Evolutionary conservation across 2,329 filamentous ascomycete species (phyloP).

Genomic region (Aspergillus arachidicola): DNA sequence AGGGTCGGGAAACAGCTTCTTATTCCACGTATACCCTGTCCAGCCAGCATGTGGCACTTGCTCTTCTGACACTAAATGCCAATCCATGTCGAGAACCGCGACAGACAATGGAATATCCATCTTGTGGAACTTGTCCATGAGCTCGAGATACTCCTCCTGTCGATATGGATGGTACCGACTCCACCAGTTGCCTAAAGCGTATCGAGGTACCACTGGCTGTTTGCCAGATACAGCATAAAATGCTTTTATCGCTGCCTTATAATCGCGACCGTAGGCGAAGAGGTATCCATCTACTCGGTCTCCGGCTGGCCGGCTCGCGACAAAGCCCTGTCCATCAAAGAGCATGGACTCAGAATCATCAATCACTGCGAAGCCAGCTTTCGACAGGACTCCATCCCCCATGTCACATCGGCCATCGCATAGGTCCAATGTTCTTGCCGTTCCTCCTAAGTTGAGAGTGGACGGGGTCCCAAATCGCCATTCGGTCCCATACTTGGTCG

Average conservation of each 20-base stretch:
- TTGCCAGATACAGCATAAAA: slow-evolving; percentile 60
- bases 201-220: slow-evolving; percentile 60
- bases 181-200: slow-evolving; percentile 68
- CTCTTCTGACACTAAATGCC: slow-evolving; percentile 59
- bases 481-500: slow-evolving; percentile 42
- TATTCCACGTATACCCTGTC: slow-evolving; percentile 67
- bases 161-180: slow-evolving; percentile 63
- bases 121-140: slow-evolving; percentile 59
- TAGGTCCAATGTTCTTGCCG: slow-evolving; percentile 58
- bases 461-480: slow-evolving; percentile 58
- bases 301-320: slow-evolving; percentile 51
- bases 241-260: slow-evolving; percentile 55
- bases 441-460: slow-evolving; percentile 48
- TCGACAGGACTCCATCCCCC: slow-evolving; percentile 55
- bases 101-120: slow-evolving; percentile 60
- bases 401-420: slow-evolving; percentile 55
- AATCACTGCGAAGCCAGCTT: slow-evolving; percentile 54
- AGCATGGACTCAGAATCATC: slow-evolving; percentile 62
- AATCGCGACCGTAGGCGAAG: slow-evolving; percentile 62
- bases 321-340: slow-evolving; percentile 57
- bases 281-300: slow-evolving; percentile 61
- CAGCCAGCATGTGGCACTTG: slow-evolving; percentile 55
- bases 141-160: slow-evolving; percentile 56
- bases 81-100: slow-evolving; percentile 68
- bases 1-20: slow-evolving; percentile 60